These are phyloP conservation scores for Glutinoglossum americanum DNA, from an alignment of 495 filamentous ascomycete genomes.

Conservation along the genomic window DNA sequence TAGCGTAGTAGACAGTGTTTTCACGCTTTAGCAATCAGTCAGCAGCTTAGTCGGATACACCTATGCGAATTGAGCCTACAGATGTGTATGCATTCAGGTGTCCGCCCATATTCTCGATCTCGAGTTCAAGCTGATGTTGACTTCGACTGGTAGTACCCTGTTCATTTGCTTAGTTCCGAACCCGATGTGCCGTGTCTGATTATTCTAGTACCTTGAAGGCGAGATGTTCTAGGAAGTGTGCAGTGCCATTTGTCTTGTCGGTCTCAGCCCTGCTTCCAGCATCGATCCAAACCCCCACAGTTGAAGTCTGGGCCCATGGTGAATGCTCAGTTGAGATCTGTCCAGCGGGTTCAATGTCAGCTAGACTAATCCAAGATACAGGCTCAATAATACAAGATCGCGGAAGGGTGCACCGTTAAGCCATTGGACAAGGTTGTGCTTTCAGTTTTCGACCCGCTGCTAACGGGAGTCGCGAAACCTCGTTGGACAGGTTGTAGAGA, in stretches of 20 bases:
- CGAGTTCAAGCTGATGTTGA: conserved; percentile 91
- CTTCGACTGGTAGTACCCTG: conserved; percentile 81
- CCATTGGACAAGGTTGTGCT: conserved; percentile 93
- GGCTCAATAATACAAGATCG: background rate
- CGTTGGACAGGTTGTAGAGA: conserved; percentile 50
- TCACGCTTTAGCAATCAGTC: conserved; percentile 32
- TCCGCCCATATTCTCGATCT: conserved; percentile 99
- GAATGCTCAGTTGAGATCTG: conserved; percentile 97
- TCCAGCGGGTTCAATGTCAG: conserved; percentile 13
- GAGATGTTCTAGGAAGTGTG: conserved; percentile 97
- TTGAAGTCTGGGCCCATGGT: conserved; percentile 94
- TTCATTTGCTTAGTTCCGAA: background rate
- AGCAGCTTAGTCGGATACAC: background rate
- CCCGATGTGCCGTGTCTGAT: background rate
- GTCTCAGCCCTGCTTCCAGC: conserved; percentile 96
- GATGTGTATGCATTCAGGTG: conserved; percentile 99
- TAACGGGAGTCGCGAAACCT: conserved; percentile 69
- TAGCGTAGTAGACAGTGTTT: conserved; percentile 99
- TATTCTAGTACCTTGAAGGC: conserved; percentile 75
- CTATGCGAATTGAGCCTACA: conserved; percentile 33
- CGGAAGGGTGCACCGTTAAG: conserved; percentile 51
- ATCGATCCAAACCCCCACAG: conserved; percentile 98
- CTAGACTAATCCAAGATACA: conserved; percentile 18
- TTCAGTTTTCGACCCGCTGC: conserved; percentile 58
- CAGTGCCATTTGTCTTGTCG: conserved; percentile 93